Evolutionary conservation across 257 asterid species (phyloP), one percentile per base, ranked within the genome.

Genomic region (Solanum pinnatisectum): DNA sequence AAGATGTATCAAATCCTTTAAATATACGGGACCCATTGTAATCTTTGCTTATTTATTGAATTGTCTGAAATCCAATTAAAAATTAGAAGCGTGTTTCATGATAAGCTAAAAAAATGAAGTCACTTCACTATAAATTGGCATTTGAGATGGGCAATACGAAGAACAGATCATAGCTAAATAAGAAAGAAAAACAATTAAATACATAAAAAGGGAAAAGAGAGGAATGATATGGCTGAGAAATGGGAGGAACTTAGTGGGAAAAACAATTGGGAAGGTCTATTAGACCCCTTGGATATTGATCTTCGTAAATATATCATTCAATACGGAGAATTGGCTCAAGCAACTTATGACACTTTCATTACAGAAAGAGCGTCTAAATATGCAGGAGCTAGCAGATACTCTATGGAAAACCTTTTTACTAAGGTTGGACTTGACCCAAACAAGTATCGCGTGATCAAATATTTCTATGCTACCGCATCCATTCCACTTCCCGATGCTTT

Each of bases 241-340:
- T 96, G 99, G 99, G 92, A 90, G 88, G 42, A 88, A 71, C 95
- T 96, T 4, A 94, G 96, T 33, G 98, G 99, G 37, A 18, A 84
- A 12, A 90, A 88, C 67, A 87, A 87, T 13, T 96, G 99, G 99
- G 88, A 90, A 27, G 97, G 94, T 9, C 87, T 96, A 4, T 72
- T 96, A n/a, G 91, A 94, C 6, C 98, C 98, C 18, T 82, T 95
- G 9, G 98, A 95, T 84, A 59, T 76, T 18, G 96, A 95, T 85
- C 98, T 95, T 37, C 98, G 98, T 2, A 92, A 88, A 14, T 95
- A 93, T 90, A 23, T 96, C 0, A 92, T 96, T 84, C 95, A 94
- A 77, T 96, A 94, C 77, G 99, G 98, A 1, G 91, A 94, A 78
- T 92, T 89, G 92, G 93, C 96, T 4, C 99, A 96, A 85, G 96